These are phyloP conservation scores for Arthrobotrys entomopaga DNA, from an alignment of 2,329 filamentous ascomycete genomes.

Conservation along the genomic window DNA sequence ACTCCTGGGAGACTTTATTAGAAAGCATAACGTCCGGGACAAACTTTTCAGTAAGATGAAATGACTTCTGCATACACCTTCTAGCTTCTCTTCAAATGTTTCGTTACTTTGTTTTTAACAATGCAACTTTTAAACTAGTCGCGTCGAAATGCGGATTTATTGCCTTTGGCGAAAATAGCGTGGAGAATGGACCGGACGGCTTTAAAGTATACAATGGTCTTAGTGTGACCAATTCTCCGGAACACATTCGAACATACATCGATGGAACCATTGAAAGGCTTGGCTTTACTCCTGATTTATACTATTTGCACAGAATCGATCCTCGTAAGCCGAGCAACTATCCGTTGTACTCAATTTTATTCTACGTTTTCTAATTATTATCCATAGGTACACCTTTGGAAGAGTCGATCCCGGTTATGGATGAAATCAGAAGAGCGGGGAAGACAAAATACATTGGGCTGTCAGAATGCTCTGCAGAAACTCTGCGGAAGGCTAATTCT, in stretches of 20 bases:
- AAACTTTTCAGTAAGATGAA: conserved; percentile 64
- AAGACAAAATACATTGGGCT: background rate
- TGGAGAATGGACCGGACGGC: background rate
- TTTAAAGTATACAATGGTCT: background rate
- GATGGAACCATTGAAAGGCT: background rate
- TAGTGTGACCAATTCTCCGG: conserved; percentile 1
- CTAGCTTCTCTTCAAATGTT: background rate
- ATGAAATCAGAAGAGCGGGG: conserved; percentile 1
- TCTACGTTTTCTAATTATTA: background rate
- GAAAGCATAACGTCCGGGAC: conserved; percentile 66
- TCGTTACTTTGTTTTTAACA: background rate
- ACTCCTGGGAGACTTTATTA: conserved; percentile 66
- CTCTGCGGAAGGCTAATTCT: background rate
- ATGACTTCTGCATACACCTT: background rate
- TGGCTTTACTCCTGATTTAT: background rate
- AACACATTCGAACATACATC: background rate
- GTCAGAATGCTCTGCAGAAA: background rate
- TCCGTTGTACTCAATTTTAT: background rate
- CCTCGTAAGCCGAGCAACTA: background rate
- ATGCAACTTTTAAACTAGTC: background rate
- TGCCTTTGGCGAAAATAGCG: background rate
- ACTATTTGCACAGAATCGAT: conserved; percentile 1
- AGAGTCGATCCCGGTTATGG: background rate
- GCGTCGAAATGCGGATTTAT: conserved; percentile 4
- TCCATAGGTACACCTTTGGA: background rate